Evolutionary conservation across 2,329 filamentous ascomycete genomes (phyloP).

Genomic region (Balansia obtecta): DNA sequence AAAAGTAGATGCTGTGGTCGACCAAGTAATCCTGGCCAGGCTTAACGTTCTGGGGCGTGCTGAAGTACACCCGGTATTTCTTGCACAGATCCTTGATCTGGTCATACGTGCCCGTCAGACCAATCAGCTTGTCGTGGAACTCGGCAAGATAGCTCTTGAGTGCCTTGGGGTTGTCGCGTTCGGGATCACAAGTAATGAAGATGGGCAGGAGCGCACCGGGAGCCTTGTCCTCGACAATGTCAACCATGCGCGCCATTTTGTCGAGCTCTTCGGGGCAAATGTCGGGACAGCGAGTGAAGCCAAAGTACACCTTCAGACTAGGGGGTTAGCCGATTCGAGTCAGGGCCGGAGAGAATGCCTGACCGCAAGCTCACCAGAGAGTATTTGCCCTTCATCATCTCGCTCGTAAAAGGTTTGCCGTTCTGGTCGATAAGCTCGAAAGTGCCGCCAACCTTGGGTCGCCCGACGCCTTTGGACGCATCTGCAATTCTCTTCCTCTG

Average conservation of each 20-base stretch:
- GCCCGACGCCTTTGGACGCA: constrained; percentile 83
- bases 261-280: constrained; percentile 98
- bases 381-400: constrained; percentile 79
- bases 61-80: constrained; percentile 93
- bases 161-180: constrained; percentile 74
- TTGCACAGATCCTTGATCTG: constrained; percentile 92
- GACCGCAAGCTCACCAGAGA: constrained; percentile 44
- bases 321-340: neutral
- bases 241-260: constrained; percentile 96
- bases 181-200: constrained; percentile 94
- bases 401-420: constrained; percentile 62
- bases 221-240: constrained; percentile 46
- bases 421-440: constrained; percentile 77
- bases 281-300: constrained; percentile 95
- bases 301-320: constrained; percentile 71
- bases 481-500: constrained; percentile 81
- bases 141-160: constrained; percentile 77
- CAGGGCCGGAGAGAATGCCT: neutral
- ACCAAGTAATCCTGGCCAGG: constrained; percentile 94
- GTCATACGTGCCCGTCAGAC: constrained; percentile 86
- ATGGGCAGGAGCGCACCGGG: constrained; percentile 55
- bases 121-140: constrained; percentile 78
- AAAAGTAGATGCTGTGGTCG: constrained; percentile 99
- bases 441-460: constrained; percentile 81
- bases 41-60: constrained; percentile 76